A percentile compares a stretch with the other conserved stretches of the same genome.
phyloP scores from a whole-genome alignment of 768 basidiomycete species.

The Peribolospora baueri region DNA sequence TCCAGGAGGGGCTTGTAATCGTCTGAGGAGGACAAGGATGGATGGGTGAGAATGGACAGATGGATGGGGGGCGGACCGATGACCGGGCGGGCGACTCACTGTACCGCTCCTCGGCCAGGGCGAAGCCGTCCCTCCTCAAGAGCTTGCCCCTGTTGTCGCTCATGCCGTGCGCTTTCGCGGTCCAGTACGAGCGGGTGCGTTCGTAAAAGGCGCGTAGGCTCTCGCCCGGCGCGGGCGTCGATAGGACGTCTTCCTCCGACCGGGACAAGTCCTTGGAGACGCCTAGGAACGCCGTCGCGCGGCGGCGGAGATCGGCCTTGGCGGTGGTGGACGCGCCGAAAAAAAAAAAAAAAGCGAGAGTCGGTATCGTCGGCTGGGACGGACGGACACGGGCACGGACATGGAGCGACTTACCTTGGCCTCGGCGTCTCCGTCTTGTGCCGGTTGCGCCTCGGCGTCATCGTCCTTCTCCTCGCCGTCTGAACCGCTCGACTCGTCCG shows the following conservation, averaged over 20 bases:
- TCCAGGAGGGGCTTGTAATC: constrained; percentile 56
- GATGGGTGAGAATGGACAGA: not conserved
- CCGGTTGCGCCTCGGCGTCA: constrained; percentile 10
- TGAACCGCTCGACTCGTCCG: constrained; percentile 15
- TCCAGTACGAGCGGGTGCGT: constrained; percentile 59
- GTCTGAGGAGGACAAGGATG: constrained; percentile 20
- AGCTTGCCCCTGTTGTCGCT: constrained; percentile 51
- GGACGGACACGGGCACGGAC: not conserved
- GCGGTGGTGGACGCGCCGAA: not conserved
- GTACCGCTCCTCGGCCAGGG: constrained; percentile 46
- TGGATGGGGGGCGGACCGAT: not conserved
- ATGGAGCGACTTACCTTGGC: constrained; percentile 2
- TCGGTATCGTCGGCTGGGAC: not conserved
- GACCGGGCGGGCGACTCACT: constrained; percentile 24
- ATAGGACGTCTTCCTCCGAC: constrained; percentile 43
- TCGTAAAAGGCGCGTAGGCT: constrained; percentile 61
- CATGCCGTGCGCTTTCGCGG: constrained; percentile 36
- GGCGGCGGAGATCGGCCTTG: constrained; percentile 23
- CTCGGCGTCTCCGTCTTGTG: constrained; percentile 9
- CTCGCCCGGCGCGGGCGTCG: constrained; percentile 65
- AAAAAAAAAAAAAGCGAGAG: not conserved
- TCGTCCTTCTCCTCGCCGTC: constrained; percentile 14
- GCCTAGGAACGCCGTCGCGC: constrained; percentile 36
- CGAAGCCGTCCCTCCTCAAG: constrained; percentile 52
- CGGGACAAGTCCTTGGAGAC: constrained; percentile 28